These are phyloP conservation scores for Sutorius australiensis DNA, from an alignment of 768 basidiomycete genomes.

Conservation along the genomic window DNA sequence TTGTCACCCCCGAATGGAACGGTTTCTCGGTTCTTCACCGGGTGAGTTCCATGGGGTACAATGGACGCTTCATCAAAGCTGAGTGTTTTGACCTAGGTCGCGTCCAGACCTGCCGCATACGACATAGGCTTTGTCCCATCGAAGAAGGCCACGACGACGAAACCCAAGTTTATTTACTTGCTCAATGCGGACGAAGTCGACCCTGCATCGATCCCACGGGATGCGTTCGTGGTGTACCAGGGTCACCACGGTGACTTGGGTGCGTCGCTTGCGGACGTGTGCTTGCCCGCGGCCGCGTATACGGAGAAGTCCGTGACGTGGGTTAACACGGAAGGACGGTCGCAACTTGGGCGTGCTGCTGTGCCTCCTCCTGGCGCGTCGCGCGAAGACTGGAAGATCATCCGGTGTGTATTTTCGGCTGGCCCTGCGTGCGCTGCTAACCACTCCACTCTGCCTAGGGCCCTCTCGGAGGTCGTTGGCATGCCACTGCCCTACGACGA, in stretches of 20 bases:
- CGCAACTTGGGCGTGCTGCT: constrained; percentile 86
- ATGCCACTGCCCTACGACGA: constrained; percentile 86
- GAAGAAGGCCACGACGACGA: constrained; percentile 64
- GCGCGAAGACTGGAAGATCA: constrained; percentile 96
- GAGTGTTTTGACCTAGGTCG: constrained; percentile 48
- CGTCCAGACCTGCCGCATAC: constrained; percentile 91
- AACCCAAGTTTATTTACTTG: constrained; percentile 94
- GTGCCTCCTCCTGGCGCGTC: constrained; percentile 94
- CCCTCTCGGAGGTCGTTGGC: constrained; percentile 85
- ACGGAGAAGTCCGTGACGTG: constrained; percentile 90
- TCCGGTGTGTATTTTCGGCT: constrained; percentile 52
- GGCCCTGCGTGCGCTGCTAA: background rate
- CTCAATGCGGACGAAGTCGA: constrained; percentile 95
- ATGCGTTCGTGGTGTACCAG: constrained; percentile 98
- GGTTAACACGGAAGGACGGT: constrained; percentile 95
- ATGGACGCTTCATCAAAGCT: background rate
- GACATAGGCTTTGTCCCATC: constrained; percentile 93
- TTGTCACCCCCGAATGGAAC: constrained; percentile 91
- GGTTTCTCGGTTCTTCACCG: constrained; percentile 92
- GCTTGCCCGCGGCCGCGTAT: constrained; percentile 88
- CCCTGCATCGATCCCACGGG: constrained; percentile 78
- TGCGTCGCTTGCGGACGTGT: constrained; percentile 96
- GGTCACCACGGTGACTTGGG: constrained; percentile 98
- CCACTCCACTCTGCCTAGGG: constrained; percentile 41
- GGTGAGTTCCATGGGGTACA: constrained; percentile 40